phyloP scores from a whole-genome alignment of 83 land plant species.

The Isoetes engelmannii region DNA sequence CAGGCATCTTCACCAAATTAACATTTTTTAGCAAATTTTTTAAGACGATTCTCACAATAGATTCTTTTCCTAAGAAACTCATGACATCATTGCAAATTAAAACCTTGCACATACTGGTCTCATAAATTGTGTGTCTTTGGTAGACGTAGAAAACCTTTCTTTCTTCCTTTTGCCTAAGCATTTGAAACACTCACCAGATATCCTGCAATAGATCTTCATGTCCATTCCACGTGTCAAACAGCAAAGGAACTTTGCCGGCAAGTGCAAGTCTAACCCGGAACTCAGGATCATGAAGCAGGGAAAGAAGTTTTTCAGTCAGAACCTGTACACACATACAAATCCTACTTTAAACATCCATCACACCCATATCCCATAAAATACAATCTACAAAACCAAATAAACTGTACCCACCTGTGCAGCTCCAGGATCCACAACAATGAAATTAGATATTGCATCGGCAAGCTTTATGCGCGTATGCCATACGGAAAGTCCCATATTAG shows the following conservation, averaged over 20 bases:
- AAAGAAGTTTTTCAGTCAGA: slow-evolving; percentile 58
- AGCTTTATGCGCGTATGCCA: slow-evolving; percentile 68
- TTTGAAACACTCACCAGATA: slow-evolving; percentile 51
- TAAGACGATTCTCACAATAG: too few relatives aligned
- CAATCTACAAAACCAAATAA: not conserved
- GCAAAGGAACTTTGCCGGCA: slow-evolving; percentile 45
- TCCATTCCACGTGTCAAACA: slow-evolving; percentile 91
- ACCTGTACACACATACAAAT: slow-evolving; percentile 30
- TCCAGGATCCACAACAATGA: slow-evolving; percentile 52
- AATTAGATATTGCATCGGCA: slow-evolving; percentile 47
- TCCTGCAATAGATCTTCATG: slow-evolving; percentile 76
- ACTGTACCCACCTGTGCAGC: slow-evolving; percentile 55
- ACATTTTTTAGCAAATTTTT: too few relatives aligned
- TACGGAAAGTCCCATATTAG: slow-evolving; percentile 40
- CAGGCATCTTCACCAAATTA: too few relatives aligned
- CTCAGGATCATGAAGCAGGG: slow-evolving; percentile 64
- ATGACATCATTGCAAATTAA: too few relatives aligned
- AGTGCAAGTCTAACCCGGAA: slow-evolving; percentile 66
- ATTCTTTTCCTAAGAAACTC: too few relatives aligned
- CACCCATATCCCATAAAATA: too few relatives aligned
- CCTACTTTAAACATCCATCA: too few relatives aligned
- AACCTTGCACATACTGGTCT: too few relatives aligned
- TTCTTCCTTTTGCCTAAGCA: too few relatives aligned
- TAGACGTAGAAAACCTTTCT: too few relatives aligned
- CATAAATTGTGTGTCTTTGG: too few relatives aligned